Conservation (phyloP, 2,329 filamentous ascomycete species). For the Tothia fuscella region DNA sequence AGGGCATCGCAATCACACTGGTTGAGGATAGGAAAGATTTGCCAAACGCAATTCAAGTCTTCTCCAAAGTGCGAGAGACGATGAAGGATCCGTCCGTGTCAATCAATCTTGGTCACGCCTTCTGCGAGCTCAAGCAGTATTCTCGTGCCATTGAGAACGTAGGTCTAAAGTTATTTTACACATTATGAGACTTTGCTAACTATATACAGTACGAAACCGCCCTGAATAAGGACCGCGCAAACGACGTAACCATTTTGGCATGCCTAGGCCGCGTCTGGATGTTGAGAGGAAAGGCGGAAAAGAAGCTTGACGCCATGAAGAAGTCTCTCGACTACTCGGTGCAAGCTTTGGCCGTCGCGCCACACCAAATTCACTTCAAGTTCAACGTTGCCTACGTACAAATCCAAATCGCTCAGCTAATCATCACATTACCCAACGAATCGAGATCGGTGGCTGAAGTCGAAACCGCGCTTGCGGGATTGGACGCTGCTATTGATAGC, state of each 20-base stretch:
- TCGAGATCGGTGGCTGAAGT: slow-evolving; percentile 72
- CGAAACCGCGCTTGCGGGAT: slow-evolving; percentile 62
- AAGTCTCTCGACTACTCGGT: slow-evolving; percentile 51
- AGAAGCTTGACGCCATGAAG: slow-evolving; percentile 49
- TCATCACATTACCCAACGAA: slow-evolving; percentile 62
- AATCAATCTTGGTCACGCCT: slow-evolving; percentile 88
- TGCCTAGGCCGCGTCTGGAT: slow-evolving; percentile 84
- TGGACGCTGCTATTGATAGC: slow-evolving; percentile 73
- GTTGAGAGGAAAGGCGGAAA: slow-evolving; percentile 61
- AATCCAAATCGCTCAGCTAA: slow-evolving; percentile 76
- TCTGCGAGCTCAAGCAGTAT: slow-evolving; percentile 80
- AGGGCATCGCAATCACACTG: slow-evolving; percentile 87
- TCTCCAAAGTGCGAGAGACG: slow-evolving; percentile 82
- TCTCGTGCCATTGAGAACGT: slow-evolving; percentile 77
- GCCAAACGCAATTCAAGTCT: slow-evolving; percentile 69
- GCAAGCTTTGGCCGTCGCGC: slow-evolving; percentile 62
- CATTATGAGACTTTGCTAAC: slow-evolving; percentile 12
- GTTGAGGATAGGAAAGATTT: slow-evolving; percentile 91
- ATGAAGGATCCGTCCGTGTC: slow-evolving; percentile 79
- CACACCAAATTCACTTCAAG: slow-evolving; percentile 79
- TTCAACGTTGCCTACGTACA: slow-evolving; percentile 98
- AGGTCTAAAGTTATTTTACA: slow-evolving; percentile 17
- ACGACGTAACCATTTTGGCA: slow-evolving; percentile 67
- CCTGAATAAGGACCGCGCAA: slow-evolving; percentile 60
- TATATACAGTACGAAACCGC: slow-evolving; percentile 63